phyloP scores from a whole-genome alignment of 1,284 basidiomycete genomes.

The Pisolithus thermaeus region DNA sequence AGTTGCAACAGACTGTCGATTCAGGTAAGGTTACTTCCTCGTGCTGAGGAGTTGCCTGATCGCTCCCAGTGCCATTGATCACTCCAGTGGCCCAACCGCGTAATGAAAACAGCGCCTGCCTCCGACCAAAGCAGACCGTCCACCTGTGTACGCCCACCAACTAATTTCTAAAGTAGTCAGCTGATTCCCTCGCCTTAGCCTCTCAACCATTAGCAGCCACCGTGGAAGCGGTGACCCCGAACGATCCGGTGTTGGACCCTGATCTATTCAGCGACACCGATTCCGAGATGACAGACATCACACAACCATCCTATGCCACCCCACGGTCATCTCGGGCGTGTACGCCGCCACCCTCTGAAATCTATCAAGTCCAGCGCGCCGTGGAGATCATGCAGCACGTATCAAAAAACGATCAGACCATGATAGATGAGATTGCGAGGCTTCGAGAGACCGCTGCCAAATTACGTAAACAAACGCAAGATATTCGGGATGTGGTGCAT shows the following conservation, averaged over 20 bases:
- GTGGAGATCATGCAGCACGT: conserved; percentile 24
- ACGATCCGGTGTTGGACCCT: conserved; percentile 7
- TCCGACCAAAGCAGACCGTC: neutral
- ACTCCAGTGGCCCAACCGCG: neutral
- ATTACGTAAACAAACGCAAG: conserved; percentile 17
- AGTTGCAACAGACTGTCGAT: neutral
- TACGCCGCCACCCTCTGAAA: conserved; percentile 16
- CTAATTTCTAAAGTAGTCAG: neutral
- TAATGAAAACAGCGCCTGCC: neutral
- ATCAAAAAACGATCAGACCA: conserved; percentile 12
- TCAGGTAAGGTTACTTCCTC: too few relatives aligned
- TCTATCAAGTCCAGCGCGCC: conserved; percentile 16
- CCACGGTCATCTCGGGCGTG: conserved; percentile 18
- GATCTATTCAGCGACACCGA: conserved; percentile 17
- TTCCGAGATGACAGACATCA: conserved; percentile 20
- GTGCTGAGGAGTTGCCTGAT: too few relatives aligned
- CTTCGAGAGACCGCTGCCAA: conserved; percentile 15
- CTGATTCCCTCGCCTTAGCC: conserved; percentile 6
- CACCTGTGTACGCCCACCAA: conserved; percentile 6
- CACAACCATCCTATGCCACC: conserved; percentile 19
- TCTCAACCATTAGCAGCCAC: neutral
- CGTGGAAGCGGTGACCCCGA: neutral
- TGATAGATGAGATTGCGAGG: conserved; percentile 9
- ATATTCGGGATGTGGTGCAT: conserved; percentile 19
- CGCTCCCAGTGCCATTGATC: too few relatives aligned